Conservation (phyloP, 768 basidiomycete species). For the Candolleomyces efflorescens region DNA sequence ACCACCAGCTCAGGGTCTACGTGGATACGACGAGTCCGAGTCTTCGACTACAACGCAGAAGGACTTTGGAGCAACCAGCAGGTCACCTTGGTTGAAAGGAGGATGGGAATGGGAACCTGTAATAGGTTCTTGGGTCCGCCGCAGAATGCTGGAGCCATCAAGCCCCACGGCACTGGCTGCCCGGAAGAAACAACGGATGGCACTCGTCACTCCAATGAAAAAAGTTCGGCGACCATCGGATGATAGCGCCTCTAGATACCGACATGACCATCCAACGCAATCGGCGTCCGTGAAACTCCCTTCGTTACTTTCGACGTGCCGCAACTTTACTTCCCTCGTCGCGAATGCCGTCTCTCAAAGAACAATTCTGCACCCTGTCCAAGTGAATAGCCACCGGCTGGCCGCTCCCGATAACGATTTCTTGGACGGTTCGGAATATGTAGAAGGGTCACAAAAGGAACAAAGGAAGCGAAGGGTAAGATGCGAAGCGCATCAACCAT, state of each 20-base stretch:
- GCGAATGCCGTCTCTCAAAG: conserved; percentile 35
- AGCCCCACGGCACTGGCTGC: not conserved
- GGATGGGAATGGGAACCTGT: conserved; percentile 47
- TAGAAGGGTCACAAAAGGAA: not conserved
- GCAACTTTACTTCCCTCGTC: conserved; percentile 24
- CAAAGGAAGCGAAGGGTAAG: not conserved
- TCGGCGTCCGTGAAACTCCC: not conserved
- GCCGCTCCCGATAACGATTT: not conserved
- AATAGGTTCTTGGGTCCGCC: conserved; percentile 41
- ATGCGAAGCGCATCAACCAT: conserved; percentile 16
- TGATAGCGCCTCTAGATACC: not conserved
- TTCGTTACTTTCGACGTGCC: not conserved
- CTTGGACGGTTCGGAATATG: not conserved
- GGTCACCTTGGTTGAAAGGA: not conserved
- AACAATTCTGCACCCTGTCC: conserved; percentile 24
- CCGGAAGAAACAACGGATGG: conserved; percentile 15
- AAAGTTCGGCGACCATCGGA: not conserved
- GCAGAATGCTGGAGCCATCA: not conserved
- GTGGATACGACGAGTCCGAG: too few species aligned
- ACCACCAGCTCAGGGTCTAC: not conserved
- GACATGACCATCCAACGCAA: not conserved
- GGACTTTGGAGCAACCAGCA: not conserved
- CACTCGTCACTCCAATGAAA: not conserved
- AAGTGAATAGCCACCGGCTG: not conserved
- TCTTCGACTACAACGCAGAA: not conserved